phyloP scores from a whole-genome alignment of 306 rosid species.

The Astragalus glycyphyllos region DNA sequence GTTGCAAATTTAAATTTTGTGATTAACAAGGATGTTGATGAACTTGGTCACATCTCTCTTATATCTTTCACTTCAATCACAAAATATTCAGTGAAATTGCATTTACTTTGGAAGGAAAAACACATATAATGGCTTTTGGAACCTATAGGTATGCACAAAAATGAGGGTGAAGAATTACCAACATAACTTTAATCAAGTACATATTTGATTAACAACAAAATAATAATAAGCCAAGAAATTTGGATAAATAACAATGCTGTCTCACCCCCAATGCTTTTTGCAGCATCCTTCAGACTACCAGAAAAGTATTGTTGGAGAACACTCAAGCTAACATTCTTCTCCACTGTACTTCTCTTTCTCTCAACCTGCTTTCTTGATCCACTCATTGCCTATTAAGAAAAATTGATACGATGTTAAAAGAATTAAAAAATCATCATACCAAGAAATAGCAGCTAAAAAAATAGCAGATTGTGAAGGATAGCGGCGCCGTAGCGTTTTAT shows the following conservation, averaged over 20 bases:
- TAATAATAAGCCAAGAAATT: constrained; percentile 25
- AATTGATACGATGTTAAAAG: constrained; percentile 18
- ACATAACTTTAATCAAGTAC: neutral
- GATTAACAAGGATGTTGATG: constrained; percentile 12
- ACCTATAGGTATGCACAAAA: neutral
- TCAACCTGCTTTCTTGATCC: constrained; percentile 73
- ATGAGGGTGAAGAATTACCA: constrained; percentile 34
- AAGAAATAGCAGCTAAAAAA: no score
- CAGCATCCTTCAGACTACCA: constrained; percentile 98
- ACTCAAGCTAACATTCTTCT: constrained; percentile 88
- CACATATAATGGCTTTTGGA: neutral
- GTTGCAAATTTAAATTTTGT: neutral
- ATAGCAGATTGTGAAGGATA: no score
- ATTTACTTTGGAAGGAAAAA: neutral
- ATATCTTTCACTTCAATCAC: neutral
- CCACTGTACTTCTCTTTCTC: constrained; percentile 74
- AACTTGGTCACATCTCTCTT: constrained; percentile 1
- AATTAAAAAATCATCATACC: constrained; percentile 18
- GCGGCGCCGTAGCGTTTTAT: no score
- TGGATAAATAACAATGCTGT: constrained; percentile 7
- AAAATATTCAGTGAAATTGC: constrained; percentile 1
- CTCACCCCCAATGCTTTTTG: constrained; percentile 95
- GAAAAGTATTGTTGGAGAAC: constrained; percentile 94
- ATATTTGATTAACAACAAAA: constrained; percentile 34
- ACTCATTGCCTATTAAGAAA: constrained; percentile 55